Evolutionary conservation across 148 eudicot genomes (phyloP), one percentile per base, ranked within the genome.

Genomic region (Tetragonia tetragonoides): DNA sequence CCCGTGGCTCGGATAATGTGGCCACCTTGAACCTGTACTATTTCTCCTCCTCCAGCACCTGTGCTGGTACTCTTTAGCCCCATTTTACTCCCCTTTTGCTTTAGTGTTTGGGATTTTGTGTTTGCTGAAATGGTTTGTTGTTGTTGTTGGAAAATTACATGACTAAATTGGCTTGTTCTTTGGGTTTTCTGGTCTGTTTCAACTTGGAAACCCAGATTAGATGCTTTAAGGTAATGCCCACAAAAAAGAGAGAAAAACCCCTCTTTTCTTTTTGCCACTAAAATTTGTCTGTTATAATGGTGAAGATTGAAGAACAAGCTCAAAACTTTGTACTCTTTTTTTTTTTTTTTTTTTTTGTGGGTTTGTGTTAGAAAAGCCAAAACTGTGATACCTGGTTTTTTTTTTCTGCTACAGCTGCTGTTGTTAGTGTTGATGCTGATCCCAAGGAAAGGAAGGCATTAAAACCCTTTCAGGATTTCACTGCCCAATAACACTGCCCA

Each of bases 1-100:
- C 87, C 87, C 10, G 81, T 85, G 49, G 85, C 80, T 41, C 87
- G 83, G 40, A 85, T 85, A n/a, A 85, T 85, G 54, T 83, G 87
- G 3, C 87, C 87, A 2, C 87, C 87, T 75, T 85, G 81, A 0
- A 85, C 87, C 21, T 80, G 85, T 2, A 85, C 81, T 65, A 85
- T 83, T 72, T 83, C 83, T 0, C 87, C 83, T 40, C 82, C 80
- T 16, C 57, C 82, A 2, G 39, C 18, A 0, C 44, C 49, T 5
- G 49, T 10, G 6, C 2, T 10, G 10, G 49, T 68, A 28, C 71
- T 68, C 61, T 80, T 83, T 11, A 75, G 21, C 62, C 85, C 85
- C 85, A 83, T 80, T 79, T 21, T 70, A 20, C n/a, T 62, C 0
- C 75, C 80, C 69, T 72, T 72, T 72, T 74, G 59, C 79, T 79